These are phyloP conservation scores for Ceratorhiza oryzae-sativae DNA, from an alignment of 1,284 basidiomycete species.

Conservation along the genomic window DNA sequence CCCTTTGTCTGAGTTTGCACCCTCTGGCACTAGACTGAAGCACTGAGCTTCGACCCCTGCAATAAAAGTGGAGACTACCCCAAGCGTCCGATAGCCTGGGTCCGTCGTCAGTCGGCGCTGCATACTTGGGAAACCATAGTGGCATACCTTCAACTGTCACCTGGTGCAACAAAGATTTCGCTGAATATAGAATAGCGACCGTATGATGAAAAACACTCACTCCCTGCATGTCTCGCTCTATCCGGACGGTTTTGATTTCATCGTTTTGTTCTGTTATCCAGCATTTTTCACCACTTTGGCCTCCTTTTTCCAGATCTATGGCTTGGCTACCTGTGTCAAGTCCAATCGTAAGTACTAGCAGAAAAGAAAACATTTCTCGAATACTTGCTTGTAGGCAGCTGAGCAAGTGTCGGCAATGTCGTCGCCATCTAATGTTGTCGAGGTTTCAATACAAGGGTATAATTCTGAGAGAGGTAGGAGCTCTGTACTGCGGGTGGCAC, in stretches of 20 bases:
- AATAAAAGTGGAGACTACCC: conserved; percentile 30
- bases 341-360: too few relatives aligned
- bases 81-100: conserved; percentile 25
- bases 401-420: too few relatives aligned
- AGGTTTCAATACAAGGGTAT: too few relatives aligned
- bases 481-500: too few relatives aligned
- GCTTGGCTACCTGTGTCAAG: neutral
- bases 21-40: neutral
- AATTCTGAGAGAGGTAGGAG: too few relatives aligned
- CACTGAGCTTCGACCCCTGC: conserved; percentile 32
- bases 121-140: too few relatives aligned
- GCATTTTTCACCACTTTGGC: too few relatives aligned
- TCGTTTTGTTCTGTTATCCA: neutral
- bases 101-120: neutral
- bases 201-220: neutral
- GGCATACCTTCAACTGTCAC: neutral
- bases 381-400: too few relatives aligned
- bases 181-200: too few relatives aligned
- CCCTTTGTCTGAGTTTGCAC: neutral
- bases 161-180: neutral
- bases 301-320: neutral
- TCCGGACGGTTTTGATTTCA: neutral
- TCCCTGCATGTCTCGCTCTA: conserved; percentile 1
- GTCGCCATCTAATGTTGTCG: too few relatives aligned
- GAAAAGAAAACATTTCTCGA: too few relatives aligned